Evolutionary conservation across 768 basidiomycete genomes (phyloP).

Genomic region (Clathrus columnatus): DNA sequence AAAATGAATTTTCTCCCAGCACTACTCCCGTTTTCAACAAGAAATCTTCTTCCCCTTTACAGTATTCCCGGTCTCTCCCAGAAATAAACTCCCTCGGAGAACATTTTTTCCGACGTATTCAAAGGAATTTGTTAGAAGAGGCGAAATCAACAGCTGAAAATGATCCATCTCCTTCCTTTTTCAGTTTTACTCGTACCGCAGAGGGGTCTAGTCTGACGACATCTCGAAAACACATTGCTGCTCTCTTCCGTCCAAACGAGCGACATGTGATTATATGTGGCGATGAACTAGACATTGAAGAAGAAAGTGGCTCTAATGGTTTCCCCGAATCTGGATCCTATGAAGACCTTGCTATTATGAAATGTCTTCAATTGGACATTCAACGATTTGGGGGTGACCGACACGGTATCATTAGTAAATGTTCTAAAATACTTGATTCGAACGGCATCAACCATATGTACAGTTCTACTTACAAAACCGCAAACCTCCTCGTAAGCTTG

Average conservation of each 20-base stretch:
- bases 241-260: conserved; percentile 62
- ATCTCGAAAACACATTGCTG: conserved; percentile 55
- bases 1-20: not conserved
- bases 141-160: not conserved
- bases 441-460: conserved; percentile 80
- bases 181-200: conserved; percentile 67
- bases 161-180: conserved; percentile 41
- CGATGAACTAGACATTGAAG: conserved; percentile 51
- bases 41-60: not conserved
- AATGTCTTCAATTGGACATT: conserved; percentile 70
- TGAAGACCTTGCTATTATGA: conserved; percentile 23
- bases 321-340: not conserved
- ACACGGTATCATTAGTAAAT: conserved; percentile 68
- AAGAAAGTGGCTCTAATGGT: conserved; percentile 27
- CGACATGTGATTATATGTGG: conserved; percentile 69
- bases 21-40: not conserved
- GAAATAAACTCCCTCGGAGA: not conserved
- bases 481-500: conserved; percentile 57
- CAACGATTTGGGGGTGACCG: conserved; percentile 63
- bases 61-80: not conserved
- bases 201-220: conserved; percentile 75
- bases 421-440: conserved; percentile 62
- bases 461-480: conserved; percentile 75
- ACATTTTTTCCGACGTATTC: not conserved
- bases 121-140: not conserved